Percentiles rank a stretch among this genome's conserved stretches.
Evolutionary conservation across 306 rosid species (phyloP).

Genomic region (Vicia sativa): DNA sequence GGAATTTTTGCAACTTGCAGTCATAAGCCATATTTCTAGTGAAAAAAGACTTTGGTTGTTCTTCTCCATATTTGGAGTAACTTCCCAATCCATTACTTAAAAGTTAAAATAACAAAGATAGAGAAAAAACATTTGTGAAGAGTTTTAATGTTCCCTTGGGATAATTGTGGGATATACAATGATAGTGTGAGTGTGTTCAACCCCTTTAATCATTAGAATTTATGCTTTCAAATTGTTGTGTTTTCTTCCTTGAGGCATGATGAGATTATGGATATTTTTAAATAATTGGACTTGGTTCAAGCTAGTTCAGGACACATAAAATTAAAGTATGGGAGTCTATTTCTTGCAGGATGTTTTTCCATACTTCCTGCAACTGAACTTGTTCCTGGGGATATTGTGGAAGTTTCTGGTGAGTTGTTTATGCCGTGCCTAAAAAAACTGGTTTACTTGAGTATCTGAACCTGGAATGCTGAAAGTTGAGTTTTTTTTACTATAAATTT

Average conservation of each 20-base stretch:
- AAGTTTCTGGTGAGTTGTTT: constrained; percentile 76
- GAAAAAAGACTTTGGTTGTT: not conserved
- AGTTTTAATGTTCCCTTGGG: constrained; percentile 14
- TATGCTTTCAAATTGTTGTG: constrained; percentile 24
- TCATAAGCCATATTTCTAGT: constrained; percentile 9
- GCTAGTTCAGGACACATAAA: constrained; percentile 26
- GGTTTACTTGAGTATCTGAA: constrained; percentile 35
- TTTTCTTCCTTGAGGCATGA: constrained; percentile 18
- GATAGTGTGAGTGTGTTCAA: constrained; percentile 4
- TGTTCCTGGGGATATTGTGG: constrained; percentile 95
- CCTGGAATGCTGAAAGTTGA: constrained; percentile 32
- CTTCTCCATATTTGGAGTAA: constrained; percentile 4
- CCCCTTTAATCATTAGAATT: constrained; percentile 8
- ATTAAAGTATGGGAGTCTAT: constrained; percentile 30
- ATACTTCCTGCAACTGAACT: constrained; percentile 93
- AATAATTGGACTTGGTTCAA: constrained; percentile 37
- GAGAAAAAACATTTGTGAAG: constrained; percentile 6
- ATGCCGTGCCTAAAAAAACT: constrained; percentile 36
- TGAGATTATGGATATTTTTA: constrained; percentile 16
- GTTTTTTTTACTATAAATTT: constrained; percentile 43
- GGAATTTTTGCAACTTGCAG: constrained; percentile 1
- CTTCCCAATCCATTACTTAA: constrained; percentile 8
- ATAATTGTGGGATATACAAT: not conserved
- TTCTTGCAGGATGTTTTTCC: constrained; percentile 87
- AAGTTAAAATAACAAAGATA: not conserved